Conservation (phyloP, 2,329 filamentous ascomycete species). For the Diaporthe sp. region DNA sequence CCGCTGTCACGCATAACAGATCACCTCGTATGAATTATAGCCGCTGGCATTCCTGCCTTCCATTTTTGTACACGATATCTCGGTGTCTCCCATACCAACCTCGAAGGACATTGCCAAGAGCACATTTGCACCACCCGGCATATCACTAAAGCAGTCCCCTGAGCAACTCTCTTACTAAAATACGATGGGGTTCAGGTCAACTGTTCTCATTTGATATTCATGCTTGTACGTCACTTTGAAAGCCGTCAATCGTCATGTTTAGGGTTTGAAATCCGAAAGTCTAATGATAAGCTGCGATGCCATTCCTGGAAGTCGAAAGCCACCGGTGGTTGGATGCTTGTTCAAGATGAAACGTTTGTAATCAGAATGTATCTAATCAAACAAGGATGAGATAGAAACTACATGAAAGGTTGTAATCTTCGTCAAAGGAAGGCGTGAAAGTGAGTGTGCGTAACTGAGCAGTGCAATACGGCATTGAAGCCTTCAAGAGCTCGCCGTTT, state of each 20-base stretch:
- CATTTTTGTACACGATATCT: neutral
- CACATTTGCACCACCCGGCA: neutral
- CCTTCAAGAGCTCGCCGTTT: no score
- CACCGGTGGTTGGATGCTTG: neutral
- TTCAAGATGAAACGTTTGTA: neutral
- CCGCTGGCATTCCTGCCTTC: neutral
- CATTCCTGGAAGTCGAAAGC: neutral
- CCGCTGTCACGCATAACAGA: constrained; percentile 17
- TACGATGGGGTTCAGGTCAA: neutral
- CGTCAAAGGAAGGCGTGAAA: neutral
- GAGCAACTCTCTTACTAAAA: neutral
- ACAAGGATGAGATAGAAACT: neutral
- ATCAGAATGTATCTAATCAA: neutral
- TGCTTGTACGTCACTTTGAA: neutral
- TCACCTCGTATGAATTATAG: neutral
- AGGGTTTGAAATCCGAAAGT: neutral
- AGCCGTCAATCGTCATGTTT: no score
- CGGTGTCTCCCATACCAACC: neutral
- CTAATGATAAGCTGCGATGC: neutral
- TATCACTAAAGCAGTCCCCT: neutral
- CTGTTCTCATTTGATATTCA: neutral
- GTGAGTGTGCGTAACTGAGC: neutral
- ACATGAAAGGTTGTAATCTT: neutral
- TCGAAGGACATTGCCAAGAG: neutral
- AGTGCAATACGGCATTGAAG: neutral